Conservation (phyloP, 2,329 filamentous ascomycete species). For the Diaporthe sp. region DNA sequence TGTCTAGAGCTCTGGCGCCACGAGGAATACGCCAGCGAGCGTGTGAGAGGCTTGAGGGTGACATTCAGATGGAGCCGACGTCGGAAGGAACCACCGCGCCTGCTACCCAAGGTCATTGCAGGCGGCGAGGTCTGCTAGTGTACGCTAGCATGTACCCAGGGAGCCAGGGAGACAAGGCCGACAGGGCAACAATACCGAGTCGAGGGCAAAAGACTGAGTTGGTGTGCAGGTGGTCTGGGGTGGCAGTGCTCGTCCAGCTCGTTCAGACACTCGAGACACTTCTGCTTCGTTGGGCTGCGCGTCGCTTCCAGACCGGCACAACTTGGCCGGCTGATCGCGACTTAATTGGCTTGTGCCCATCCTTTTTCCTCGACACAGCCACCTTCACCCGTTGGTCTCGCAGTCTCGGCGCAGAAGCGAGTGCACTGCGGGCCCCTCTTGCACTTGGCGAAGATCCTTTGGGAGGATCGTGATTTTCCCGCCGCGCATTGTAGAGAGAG, state of each 20-base stretch:
- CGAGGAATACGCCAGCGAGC: conserved; percentile 1
- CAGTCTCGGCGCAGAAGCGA: conserved; percentile 29
- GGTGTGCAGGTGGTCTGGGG: conserved; percentile 25
- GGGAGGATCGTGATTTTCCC: conserved; percentile 17
- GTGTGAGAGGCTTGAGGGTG: not conserved
- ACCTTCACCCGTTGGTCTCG: conserved; percentile 14
- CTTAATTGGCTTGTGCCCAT: conserved; percentile 24
- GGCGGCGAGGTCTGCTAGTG: not conserved
- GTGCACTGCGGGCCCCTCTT: conserved; percentile 15
- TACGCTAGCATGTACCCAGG: not conserved
- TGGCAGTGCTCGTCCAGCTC: conserved; percentile 15
- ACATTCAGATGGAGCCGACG: not conserved
- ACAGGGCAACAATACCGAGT: not conserved
- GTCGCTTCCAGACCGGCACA: conserved; percentile 18
- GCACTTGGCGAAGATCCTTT: conserved; percentile 26
- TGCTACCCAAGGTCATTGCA: not conserved
- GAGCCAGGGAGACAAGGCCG: not conserved
- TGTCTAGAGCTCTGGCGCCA: not conserved
- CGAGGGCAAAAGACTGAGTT: conserved; percentile 1
- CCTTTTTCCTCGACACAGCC: conserved; percentile 27
- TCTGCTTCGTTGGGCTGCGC: conserved; percentile 21
- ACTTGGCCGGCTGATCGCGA: conserved; percentile 17
- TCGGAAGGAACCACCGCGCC: not conserved
- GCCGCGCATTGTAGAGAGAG: not conserved
- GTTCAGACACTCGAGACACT: conserved; percentile 2